Conservation (phyloP, 2,329 filamentous ascomycete species). For the Aurifilum marmelostoma region DNA sequence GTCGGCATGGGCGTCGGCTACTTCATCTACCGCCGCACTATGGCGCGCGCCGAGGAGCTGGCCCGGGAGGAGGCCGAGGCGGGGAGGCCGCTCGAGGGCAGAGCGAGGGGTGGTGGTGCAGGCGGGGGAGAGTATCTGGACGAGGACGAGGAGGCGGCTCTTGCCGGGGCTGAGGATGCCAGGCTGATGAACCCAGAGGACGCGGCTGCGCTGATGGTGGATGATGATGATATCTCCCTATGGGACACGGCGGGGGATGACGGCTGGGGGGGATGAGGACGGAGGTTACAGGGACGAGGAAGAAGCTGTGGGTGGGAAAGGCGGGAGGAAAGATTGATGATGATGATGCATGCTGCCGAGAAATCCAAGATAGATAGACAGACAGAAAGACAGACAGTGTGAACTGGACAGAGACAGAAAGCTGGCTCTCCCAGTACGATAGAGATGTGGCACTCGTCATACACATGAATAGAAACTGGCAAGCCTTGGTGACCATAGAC, state of each 20-base stretch:
- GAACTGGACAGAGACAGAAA: neutral
- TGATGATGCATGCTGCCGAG: fast-evolving
- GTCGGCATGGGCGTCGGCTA: slow-evolving; percentile 78
- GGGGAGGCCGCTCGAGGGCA: slow-evolving; percentile 19
- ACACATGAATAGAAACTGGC: neutral
- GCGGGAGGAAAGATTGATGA: slow-evolving; percentile 24
- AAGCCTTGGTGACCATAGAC: neutral
- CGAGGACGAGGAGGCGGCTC: slow-evolving; percentile 40
- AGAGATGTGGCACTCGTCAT: neutral
- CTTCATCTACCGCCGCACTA: slow-evolving; percentile 79
- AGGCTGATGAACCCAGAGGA: slow-evolving; percentile 42
- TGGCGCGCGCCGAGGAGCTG: slow-evolving; percentile 64
- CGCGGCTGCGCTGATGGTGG: slow-evolving; percentile 55
- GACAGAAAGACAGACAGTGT: neutral
- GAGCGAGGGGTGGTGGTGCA: slow-evolving; percentile 3
- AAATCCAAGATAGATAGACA: neutral
- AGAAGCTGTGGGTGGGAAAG: slow-evolving; percentile 29
- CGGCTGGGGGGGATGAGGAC: slow-evolving; percentile 39
- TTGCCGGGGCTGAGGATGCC: slow-evolving; percentile 39
- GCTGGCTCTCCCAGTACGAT: neutral
- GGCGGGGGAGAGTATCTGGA: slow-evolving; percentile 40
- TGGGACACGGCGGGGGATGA: slow-evolving; percentile 53
- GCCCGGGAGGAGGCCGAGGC: slow-evolving; percentile 49
- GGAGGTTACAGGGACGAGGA: slow-evolving; percentile 36
- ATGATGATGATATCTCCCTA: slow-evolving; percentile 62